These are phyloP conservation scores for Gracilaria gracilis DNA, from an alignment of 23 red algal species.

Conservation along the genomic window DNA sequence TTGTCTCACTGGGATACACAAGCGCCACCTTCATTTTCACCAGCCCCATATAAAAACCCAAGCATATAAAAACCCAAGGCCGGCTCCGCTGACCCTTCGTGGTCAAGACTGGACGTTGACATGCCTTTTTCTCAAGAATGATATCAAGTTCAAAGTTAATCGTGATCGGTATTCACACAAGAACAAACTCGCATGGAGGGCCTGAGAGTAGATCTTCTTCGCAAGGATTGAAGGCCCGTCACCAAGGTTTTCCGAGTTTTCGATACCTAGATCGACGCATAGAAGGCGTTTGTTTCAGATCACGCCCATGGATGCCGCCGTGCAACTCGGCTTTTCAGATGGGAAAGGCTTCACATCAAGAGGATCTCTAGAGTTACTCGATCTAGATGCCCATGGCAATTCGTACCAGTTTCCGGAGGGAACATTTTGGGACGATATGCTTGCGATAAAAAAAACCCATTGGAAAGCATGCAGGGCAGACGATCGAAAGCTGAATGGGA, in stretches of 20 bases:
- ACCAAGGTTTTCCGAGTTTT: constrained; percentile 16
- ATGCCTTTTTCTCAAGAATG: constrained; percentile 79
- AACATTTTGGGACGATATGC: constrained; percentile 32
- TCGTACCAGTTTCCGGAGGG: constrained; percentile 3
- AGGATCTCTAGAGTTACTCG: constrained; percentile 6
- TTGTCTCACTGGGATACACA: too few relatives aligned
- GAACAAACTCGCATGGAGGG: neutral
- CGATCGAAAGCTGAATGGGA: neutral
- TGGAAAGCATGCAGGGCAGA: neutral
- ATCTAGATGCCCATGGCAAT: neutral
- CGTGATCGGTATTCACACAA: neutral
- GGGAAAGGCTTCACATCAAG: neutral
- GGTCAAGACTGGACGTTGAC: constrained; percentile 82
- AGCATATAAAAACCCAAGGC: constrained; percentile 68
- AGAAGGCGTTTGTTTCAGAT: constrained; percentile 37
- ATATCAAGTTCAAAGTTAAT: constrained; percentile 88
- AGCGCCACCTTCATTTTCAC: constrained; percentile 82
- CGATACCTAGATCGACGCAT: neutral
- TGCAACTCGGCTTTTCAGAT: constrained; percentile 20
- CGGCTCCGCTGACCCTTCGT: constrained; percentile 50
- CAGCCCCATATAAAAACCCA: constrained; percentile 63
- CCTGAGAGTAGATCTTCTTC: neutral
- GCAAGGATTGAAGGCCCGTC: neutral
- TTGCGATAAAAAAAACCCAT: neutral
- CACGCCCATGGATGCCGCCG: constrained; percentile 52